Base-by-base conservation (phyloP, 2,329 filamentous ascomycete species). In the Aspergillus glaucus region DNA sequence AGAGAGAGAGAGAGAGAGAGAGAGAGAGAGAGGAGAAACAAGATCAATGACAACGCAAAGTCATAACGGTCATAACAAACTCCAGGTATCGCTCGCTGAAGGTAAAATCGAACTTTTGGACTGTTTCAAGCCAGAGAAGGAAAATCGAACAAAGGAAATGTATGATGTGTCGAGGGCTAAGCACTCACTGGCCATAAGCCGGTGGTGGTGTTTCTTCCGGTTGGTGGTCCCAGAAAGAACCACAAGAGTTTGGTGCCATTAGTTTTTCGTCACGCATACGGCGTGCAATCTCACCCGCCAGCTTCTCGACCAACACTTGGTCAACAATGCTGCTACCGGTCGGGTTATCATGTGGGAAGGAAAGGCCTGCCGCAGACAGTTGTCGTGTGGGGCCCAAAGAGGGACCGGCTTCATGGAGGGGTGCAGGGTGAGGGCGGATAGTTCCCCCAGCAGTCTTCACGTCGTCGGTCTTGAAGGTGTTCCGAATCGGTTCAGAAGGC, bases 231-330 rank as follows among this genome's bases (percentile, higher is more conserved):
- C 68, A 72, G 46, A 66, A 69, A 21, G 60, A 60, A 37, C 60
- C 62, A 65, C 62, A 61, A 59, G 60, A 53, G 28, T 59, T 63
- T 44, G 54, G 58, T 17, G 58, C 49, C 45, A 67, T 60, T 42
- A 66, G 64, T 70, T 95, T 93, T 71, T 95, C 88, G 58, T 95
- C 88, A 56, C 92, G 88, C 55, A 95, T 89, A 48, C 88, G 86
- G 52, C 68, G 67, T 32, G 90, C 89, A 60, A 97, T 92, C 68
- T 97, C 93, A 55, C 85, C 85, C 4, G 92, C 91, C 81, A 98
- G 93, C 74, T 95, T 69, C 59, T 72, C 69, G 45, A 75, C 71
- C 59, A 72, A 66, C 4, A 66, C 67, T 53, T 74, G 70, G 50
- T 78, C 74, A n/a, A 76, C 63, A 21, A 75, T 67, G 14, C 62